phyloP scores from a whole-genome alignment of 331 rosid genomes.

The Pyracantha coccinea region DNA sequence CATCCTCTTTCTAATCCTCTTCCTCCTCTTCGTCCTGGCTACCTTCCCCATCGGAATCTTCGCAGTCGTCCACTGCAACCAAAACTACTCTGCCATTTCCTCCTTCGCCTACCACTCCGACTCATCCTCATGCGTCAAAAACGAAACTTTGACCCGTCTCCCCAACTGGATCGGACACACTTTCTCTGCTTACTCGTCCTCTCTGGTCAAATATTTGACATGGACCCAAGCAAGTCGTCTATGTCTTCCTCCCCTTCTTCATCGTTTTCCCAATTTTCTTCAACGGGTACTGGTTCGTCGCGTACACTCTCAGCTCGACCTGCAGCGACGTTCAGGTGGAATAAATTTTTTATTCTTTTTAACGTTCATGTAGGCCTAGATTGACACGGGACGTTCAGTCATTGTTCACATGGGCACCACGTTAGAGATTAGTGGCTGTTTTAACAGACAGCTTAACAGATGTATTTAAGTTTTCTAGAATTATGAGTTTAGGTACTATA shows the following conservation, averaged over 20 bases:
- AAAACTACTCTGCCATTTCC: slow-evolving; percentile 33
- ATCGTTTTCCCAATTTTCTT: slow-evolving; percentile 58
- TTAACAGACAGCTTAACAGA: too few species aligned
- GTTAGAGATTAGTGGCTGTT: rapidly evolving
- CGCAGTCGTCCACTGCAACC: slow-evolving; percentile 47
- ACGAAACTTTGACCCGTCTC: not conserved
- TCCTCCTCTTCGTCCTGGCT: slow-evolving; percentile 46
- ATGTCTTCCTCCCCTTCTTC: slow-evolving; percentile 62
- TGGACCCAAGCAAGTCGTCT: slow-evolving; percentile 86
- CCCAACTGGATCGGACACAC: not conserved
- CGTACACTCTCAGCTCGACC: slow-evolving; percentile 50
- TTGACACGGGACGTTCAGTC: rapidly evolving
- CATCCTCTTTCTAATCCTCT: slow-evolving; percentile 60
- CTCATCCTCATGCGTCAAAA: slow-evolving; percentile 45
- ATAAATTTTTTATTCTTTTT: too few species aligned
- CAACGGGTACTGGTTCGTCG: slow-evolving; percentile 79
- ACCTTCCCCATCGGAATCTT: slow-evolving; percentile 73
- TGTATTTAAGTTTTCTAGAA: rapidly evolving
- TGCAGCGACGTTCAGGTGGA: slow-evolving; percentile 31
- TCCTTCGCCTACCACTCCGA: slow-evolving; percentile 39
- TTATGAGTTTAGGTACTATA: too few species aligned
- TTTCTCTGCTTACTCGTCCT: slow-evolving; percentile 26
- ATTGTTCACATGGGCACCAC: too few species aligned
- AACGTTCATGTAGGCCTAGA: too few species aligned
- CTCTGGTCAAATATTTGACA: slow-evolving; percentile 28